Evolutionary conservation across 73 alveolate genomes (phyloP), one percentile per base, ranked within the genome.

Genomic region (Paraurostyla sp.): DNA sequence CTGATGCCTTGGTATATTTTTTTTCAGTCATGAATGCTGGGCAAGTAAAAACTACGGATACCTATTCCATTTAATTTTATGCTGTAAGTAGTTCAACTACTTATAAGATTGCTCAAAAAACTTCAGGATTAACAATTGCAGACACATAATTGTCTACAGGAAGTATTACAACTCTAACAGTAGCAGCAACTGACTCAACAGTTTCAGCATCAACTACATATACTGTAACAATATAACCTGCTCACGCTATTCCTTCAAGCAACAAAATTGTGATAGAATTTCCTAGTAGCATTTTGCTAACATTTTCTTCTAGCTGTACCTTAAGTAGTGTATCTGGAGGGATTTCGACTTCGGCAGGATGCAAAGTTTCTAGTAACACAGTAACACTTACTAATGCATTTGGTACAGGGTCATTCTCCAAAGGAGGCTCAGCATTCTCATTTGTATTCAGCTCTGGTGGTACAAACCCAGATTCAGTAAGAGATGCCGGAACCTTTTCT

Each of bases 381-480:
- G 33, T 48, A 0, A 45, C 78, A 1, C 46, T 85, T 11, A 11
- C 54, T 0, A 63, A 52, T 4, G 43, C 69, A 6, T 42, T 73
- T 0, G 62, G 71, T 11, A 54, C 60, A 16, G 40, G 81, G 43
- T 6, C 52, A 9, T 50, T 52, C 27, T 36, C 84, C 0, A 29
- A 20, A 56, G 73, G 69, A 9, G 69, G 69, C 23, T 68, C 49
- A 78, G 89, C 71, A 36, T 22, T 60, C 48, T 83, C 76, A 30
- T 43, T 84, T 0, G 75, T 69, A 16, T 40, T 84, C 46, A 58
- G 89, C 0, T 27, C 38, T 16, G 83, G 88, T n/a, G 76, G 88
- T 36, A 84, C 90, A 13, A 87, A 87, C 46, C 93, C 93, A 7
- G 27, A 0, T 0, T 16, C 85, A 0, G 76, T 89, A 30, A 51